These are phyloP conservation scores for Diaporthe velutina DNA, from an alignment of 2,329 filamentous ascomycete species.

Conservation along the genomic window DNA sequence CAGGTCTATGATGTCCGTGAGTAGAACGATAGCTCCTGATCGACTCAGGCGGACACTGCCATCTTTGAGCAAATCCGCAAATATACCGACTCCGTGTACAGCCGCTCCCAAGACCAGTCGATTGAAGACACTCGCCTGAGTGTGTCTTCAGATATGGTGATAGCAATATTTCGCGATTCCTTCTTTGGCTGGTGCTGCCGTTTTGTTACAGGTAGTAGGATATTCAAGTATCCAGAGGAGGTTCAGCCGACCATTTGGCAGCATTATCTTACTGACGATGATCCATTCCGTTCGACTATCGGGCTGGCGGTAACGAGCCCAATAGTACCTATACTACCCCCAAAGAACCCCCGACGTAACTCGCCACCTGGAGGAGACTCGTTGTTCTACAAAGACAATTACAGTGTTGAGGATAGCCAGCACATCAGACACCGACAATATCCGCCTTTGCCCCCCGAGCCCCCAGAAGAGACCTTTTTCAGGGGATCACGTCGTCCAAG, in stretches of 20 bases:
- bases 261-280: conserved; percentile 59
- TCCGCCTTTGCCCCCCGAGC: not conserved
- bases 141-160: conserved; percentile 9
- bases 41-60: no score
- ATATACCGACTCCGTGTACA: not conserved
- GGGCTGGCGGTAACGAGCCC: conserved; percentile 8
- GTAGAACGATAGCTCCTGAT: not conserved
- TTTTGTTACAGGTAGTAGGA: conserved; percentile 51
- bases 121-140: not conserved
- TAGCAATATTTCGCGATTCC: conserved; percentile 56
- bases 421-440: not conserved
- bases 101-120: no score
- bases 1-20: not conserved
- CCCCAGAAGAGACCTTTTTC: not conserved
- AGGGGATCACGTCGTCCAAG: not conserved
- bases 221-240: conserved; percentile 60
- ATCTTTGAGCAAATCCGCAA: not conserved
- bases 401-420: not conserved
- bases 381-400: not conserved
- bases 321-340: not conserved
- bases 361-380: not conserved
- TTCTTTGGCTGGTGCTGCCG: conserved; percentile 55
- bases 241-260: conserved; percentile 61
- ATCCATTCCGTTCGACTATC: not conserved
- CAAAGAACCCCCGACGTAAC: not conserved